Evolutionary conservation across 2,329 filamentous ascomycete genomes (phyloP), one percentile per base, ranked within the genome.

Genomic region (Helminthosporium solani): DNA sequence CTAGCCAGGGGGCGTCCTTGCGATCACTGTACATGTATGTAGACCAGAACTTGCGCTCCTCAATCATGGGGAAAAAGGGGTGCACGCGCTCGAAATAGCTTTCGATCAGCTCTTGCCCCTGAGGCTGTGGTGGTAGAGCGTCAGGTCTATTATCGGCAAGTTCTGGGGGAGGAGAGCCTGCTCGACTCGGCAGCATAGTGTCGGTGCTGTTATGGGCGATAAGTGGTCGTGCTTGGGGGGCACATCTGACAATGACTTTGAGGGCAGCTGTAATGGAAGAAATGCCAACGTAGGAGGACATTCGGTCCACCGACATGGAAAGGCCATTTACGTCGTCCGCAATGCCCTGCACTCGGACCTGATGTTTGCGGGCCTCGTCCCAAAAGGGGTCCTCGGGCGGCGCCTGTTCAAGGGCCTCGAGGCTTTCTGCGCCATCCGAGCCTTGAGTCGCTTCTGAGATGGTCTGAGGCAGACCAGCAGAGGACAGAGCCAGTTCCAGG

Each of bases 31-130:
- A 77, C 14, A 83, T 72, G 56, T 85, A 86, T 42, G 82, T 81
- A 8, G 82, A 81, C 52, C 84, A 81, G 66, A 90, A 88, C 8
- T 80, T 77, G 15, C 80, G 79, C 65, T 90, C 86, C 54, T 90
- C 86, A 2, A 90, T 75, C 77, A 90, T 83, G 0, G 87, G 87
- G 3, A 85, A 79, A 54, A 88, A 85, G 1, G 84, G 80, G 50
- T 90, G 87, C 19, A 87, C 80, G 25, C 84, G 79, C 54, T 85
- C 84, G 65, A 90, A 90, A 65, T 88, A 90, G n/a, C 84, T 84
- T 56, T 89, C 83, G 33, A 89, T 82, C 8, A 88, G 73, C 5
- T 81, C 81, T 63, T 86, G 82, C 14, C 84, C 85, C 56, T 86
- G 84, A 63, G 79, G 81, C 14, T 80, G 79, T 75, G 73, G 46